Evolutionary conservation across 176 grass and related monocot genomes (phyloP), one percentile per base, ranked within the genome.

Genomic region (Bothriochloa decipiens): DNA sequence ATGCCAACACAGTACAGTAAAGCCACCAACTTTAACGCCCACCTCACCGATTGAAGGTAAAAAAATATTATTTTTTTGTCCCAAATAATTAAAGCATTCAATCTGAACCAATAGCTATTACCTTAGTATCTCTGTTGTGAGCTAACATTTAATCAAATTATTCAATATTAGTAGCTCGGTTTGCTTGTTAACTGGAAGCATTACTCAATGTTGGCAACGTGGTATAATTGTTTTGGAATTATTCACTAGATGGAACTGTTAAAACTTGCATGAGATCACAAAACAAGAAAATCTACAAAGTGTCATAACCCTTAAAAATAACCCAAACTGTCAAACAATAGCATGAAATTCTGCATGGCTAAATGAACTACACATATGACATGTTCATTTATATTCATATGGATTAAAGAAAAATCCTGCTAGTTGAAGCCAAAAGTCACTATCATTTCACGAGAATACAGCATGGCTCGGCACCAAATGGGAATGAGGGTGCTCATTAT

Each of bases 341-440:
- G 25, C 40, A 77, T 15, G 11, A 18, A 70, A 70, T 42, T 85
- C 25, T 12, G 18, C 7, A 60, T 13, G 9, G 35, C 33, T 60
- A 58, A 71, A 71, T 23, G 12, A 71, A 25, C n/a, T 72, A 25
- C 36, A 58, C 20, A 45, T 72, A 72, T 26, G 70, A 72, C 57
- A 62, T 14, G 27, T n/a, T 13, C 71, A 83, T 36, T 65, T 65
- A 32, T 50, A 37, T 13, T 45, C 70, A 83, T 37, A 14, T 62
- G 7, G 29, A 11, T 72, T 2, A 26, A 33, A 58, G 11, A 85
- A 42, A 68, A 77, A 69, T 22, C 2, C n/a, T 20, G 68, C 20
- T 79, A 27, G 37, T 68, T 79, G 26, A n/a, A 35, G 41, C 57
- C 66, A 86, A 86, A 86, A 20, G 41, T 29, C 40, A 72, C 4